Percentiles rank a stretch among this genome's conserved stretches.
Evolutionary conservation across 2,329 filamentous ascomycete genomes (phyloP).

Genomic region (Colletotrichum orbiculare): DNA sequence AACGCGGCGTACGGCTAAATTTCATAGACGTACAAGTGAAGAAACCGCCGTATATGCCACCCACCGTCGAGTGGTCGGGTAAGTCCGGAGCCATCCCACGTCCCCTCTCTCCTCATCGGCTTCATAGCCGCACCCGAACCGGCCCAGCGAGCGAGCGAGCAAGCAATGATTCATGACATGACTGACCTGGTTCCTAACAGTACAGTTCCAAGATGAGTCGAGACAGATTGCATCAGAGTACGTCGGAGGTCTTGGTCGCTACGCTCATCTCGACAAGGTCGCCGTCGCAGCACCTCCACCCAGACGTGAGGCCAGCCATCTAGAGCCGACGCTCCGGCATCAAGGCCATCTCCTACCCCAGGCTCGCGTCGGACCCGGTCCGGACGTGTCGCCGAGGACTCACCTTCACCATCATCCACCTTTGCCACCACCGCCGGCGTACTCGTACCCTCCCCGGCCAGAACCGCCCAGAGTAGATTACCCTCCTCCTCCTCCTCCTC

Average conservation of each 20-base stretch:
- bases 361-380: conserved; percentile 17
- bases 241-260: conserved; percentile 79
- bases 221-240: conserved; percentile 92
- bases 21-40: conserved; percentile 88
- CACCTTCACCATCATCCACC: conserved; percentile 25
- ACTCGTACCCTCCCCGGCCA: conserved; percentile 21
- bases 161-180: background rate
- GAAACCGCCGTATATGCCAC: conserved; percentile 71
- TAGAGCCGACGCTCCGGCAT: conserved; percentile 43
- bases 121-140: background rate
- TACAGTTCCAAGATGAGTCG: conserved; percentile 90
- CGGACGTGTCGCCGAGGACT: conserved; percentile 30
- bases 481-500: conserved; percentile 30
- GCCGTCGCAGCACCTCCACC: conserved; percentile 33
- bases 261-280: conserved; percentile 64
- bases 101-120: background rate
- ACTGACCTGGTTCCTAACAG: conserved; percentile 46
- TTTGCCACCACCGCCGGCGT: conserved; percentile 14
- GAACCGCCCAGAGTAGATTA: conserved; percentile 25
- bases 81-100: conserved; percentile 39
- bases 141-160: too few species aligned
- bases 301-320: conserved; percentile 39
- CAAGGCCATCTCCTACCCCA: conserved; percentile 37
- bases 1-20: conserved; percentile 87
- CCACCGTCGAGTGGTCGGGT: conserved; percentile 74